phyloP scores from a whole-genome alignment of 139 green algal species.

The Auxenochlorella protothecoides region DNA sequence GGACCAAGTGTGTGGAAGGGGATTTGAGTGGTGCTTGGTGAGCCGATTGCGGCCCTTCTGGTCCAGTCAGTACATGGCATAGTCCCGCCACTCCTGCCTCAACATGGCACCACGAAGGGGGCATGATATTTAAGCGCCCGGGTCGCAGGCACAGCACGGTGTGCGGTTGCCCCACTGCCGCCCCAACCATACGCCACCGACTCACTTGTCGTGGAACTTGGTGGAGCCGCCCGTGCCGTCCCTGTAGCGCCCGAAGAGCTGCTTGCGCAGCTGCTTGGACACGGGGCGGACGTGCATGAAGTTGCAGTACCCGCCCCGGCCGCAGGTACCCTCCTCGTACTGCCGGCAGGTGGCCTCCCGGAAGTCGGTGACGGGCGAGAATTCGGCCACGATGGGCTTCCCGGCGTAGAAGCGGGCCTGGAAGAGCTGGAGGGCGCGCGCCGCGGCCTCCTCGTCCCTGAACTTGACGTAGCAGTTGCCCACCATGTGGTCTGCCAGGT shows the following conservation, averaged over 20 bases:
- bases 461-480: constrained; percentile 95
- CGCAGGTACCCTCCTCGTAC: constrained; percentile 97
- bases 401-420: constrained; percentile 79
- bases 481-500: constrained; percentile 95
- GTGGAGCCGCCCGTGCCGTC: constrained; percentile 26
- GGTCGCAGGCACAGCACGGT: neutral
- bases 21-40: too few species aligned
- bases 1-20: too few species aligned
- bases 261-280: constrained; percentile 26
- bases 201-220: constrained; percentile 8
- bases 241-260: constrained; percentile 79
- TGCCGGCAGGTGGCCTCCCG: constrained; percentile 89
- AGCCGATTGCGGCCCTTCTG: neutral
- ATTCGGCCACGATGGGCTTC: constrained; percentile 84
- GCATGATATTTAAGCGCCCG: too few species aligned
- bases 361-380: constrained; percentile 97
- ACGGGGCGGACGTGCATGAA: constrained; percentile 99
- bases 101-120: too few species aligned
- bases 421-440: constrained; percentile 47
- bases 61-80: neutral
- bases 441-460: constrained; percentile 74
- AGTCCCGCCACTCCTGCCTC: neutral
- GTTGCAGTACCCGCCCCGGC: constrained; percentile 96
- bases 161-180: too few species aligned
- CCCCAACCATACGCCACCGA: neutral